Base-by-base conservation (phyloP, 2,329 filamentous ascomycete genomes). In the Macrophomina phaseolina region DNA sequence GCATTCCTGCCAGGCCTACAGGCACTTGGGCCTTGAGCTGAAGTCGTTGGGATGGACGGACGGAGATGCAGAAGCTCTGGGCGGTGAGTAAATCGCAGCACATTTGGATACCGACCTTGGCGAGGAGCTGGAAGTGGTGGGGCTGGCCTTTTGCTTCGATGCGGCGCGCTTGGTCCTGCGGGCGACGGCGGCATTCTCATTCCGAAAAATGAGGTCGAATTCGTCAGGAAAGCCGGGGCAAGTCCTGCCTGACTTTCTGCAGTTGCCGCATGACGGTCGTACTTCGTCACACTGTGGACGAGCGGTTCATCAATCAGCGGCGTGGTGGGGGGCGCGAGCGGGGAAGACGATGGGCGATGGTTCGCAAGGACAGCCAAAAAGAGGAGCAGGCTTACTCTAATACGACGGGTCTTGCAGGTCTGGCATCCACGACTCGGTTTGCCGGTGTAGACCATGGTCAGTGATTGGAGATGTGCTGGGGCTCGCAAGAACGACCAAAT, bases 151-250 rank as follows among this genome's bases (percentile, higher is more conserved):
- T 23, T 61, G 58, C 36, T 66, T 60, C 11, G 64, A 66, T 2
- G 63, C 63, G 4, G 52, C 51, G 18, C 63, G 51, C 11, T 84
- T 83, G 16, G 86, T 88, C 72, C 88, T 84, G 68, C 85, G 83
- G 72, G 89, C 88, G 40, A 89, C 90, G 1, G 89, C 88, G 70
- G 87, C 86, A 34, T 89, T 91, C 79, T 91, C 89, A 75, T 91
- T 90, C 66, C 90, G 87, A 71, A 91, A 91, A 65, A 92, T 86
- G 30, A 91, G 79, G 71, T 92, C 90, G 71, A 91, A 90, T 70
- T 91, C 89, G 73, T 91, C 87, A 74, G 87, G 88, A 77, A 90
- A 90, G 53, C 89, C 89, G 3, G 88, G 88, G 73, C 89, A 91
- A 70, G 85, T 81, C 46, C 87, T 84, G 67, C 86, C 82, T 45